phyloP scores from a whole-genome alignment of 2,329 filamentous ascomycete species.

The Fusarium sp. region DNA sequence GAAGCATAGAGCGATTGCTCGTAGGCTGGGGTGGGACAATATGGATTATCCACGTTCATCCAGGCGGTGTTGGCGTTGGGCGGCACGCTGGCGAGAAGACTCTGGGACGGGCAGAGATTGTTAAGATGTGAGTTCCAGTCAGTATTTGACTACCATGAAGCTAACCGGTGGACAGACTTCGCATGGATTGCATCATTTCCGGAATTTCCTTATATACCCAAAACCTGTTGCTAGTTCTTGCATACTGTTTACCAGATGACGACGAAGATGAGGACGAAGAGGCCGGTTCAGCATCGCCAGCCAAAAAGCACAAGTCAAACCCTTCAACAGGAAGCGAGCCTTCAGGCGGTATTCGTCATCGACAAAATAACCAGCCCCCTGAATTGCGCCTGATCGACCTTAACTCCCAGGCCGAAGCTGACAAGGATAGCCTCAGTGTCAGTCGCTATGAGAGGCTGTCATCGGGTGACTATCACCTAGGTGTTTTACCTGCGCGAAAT shows the following conservation, averaged over 20 bases:
- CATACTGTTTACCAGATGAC: slow-evolving; percentile 82
- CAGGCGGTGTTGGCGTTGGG: slow-evolving; percentile 73
- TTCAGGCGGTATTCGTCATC: slow-evolving; percentile 73
- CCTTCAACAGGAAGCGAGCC: slow-evolving; percentile 65
- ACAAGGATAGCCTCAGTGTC: slow-evolving; percentile 86
- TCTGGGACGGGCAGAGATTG: slow-evolving; percentile 86
- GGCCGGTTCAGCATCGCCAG: slow-evolving; percentile 28
- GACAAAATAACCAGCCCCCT: slow-evolving; percentile 83
- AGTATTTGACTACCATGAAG: slow-evolving; percentile 70
- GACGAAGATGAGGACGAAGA: slow-evolving; percentile 62
- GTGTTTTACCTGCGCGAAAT: slow-evolving; percentile 78
- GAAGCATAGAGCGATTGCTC: slow-evolving; percentile 78
- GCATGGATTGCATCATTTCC: slow-evolving; percentile 97
- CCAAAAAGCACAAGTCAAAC: slow-evolving; percentile 54
- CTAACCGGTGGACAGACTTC: slow-evolving; percentile 69
- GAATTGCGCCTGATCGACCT: slow-evolving; percentile 93
- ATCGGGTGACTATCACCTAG: slow-evolving; percentile 91
- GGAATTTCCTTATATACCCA: slow-evolving; percentile 97
- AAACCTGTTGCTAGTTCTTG: slow-evolving; percentile 88
- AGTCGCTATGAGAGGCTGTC: slow-evolving; percentile 88
- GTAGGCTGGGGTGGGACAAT: slow-evolving; percentile 97
- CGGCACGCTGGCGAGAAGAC: slow-evolving; percentile 76
- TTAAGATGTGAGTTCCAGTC: slow-evolving; percentile 80
- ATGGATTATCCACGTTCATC: slow-evolving; percentile 93
- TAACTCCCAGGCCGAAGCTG: slow-evolving; percentile 84